Evolutionary conservation across 2,329 filamentous ascomycete genomes (phyloP), one percentile per base, ranked within the genome.

Genomic region (Alternaria burnsii): DNA sequence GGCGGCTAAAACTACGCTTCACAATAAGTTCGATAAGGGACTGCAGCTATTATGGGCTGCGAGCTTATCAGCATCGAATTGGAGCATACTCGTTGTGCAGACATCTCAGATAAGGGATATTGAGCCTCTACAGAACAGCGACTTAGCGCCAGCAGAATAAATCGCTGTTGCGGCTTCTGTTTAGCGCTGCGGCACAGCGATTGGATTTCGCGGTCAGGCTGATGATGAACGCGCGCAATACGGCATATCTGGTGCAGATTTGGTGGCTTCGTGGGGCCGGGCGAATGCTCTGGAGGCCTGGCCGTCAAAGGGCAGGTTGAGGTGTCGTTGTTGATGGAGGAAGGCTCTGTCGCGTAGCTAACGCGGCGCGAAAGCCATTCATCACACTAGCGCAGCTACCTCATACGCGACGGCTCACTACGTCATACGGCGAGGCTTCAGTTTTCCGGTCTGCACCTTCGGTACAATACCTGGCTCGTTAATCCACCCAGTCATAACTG

Each of bases 161-260:
- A n/a, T 14, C 10, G 40, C 11, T 24, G 5, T 11, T 5, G 40
- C 11, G 22, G 40, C 10, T 42, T 24, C 40, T 20, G 11, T 24
- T 47, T 55, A 55, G 53, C 58, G 61, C 58, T 56, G 58, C 61
- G 58, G 61, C 55, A 58, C 58, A 40, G 51, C n/a, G n/a, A n/a
- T n/a, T n/a, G n/a, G n/a, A n/a, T n/a, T 10, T 11, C 20, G 10
- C 11, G 14, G 40, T 14, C 14, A 1, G 12, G 40, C 40, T 42
- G 4, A 7, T 24, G 20, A 24, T 24, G 40, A 24, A 20, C 5
- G 40, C 40, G 11, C 22, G 4, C 11, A 6, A 7, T 24, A 12
- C 40, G 5, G 20, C 7, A 40, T 40, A 7, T 10, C 0, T 40
- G 3, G n/a, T 11, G 8, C 7, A 40, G 2, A 2, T 4, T 20